phyloP scores from a whole-genome alignment of 495 filamentous ascomycete genomes.

The Podospora australis region DNA sequence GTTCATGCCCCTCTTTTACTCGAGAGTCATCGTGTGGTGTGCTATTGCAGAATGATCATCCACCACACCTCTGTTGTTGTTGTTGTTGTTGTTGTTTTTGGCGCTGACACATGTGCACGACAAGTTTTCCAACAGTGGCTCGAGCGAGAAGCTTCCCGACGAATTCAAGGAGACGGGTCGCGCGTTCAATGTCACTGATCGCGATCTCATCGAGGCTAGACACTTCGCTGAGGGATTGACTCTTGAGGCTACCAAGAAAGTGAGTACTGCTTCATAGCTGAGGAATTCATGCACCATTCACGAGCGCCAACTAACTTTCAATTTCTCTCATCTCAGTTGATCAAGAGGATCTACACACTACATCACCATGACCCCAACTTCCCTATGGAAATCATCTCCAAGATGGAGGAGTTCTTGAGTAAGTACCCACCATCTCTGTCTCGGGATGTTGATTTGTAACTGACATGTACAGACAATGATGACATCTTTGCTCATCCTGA shows the following conservation, averaged over 20 bases:
- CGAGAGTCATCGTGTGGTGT: neutral
- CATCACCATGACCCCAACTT: conserved; percentile 34
- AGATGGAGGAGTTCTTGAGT: conserved; percentile 25
- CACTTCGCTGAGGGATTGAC: conserved; percentile 24
- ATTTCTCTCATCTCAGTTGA: conserved; percentile 19
- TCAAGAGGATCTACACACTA: conserved; percentile 17
- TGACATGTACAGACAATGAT: conserved; percentile 24
- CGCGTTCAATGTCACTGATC: conserved; percentile 25
- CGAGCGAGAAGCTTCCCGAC: neutral
- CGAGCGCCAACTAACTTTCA: too few species aligned
- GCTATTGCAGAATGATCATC: neutral
- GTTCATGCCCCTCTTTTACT: too few species aligned
- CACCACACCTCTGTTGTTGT: neutral
- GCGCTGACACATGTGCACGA: neutral
- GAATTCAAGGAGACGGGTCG: neutral
- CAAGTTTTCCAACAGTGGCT: neutral
- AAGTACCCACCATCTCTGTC: neutral
- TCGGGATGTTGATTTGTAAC: neutral
- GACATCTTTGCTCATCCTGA: conserved; percentile 31
- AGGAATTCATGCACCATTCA: too few species aligned
- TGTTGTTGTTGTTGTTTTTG: neutral
- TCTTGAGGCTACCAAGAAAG: conserved; percentile 24
- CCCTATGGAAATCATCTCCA: conserved; percentile 27
- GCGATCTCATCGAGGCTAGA: conserved; percentile 29
- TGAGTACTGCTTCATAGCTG: too few species aligned